Evolutionary conservation across 139 green algal species (phyloP).

Genomic region (Tetraselmis striata): DNA sequence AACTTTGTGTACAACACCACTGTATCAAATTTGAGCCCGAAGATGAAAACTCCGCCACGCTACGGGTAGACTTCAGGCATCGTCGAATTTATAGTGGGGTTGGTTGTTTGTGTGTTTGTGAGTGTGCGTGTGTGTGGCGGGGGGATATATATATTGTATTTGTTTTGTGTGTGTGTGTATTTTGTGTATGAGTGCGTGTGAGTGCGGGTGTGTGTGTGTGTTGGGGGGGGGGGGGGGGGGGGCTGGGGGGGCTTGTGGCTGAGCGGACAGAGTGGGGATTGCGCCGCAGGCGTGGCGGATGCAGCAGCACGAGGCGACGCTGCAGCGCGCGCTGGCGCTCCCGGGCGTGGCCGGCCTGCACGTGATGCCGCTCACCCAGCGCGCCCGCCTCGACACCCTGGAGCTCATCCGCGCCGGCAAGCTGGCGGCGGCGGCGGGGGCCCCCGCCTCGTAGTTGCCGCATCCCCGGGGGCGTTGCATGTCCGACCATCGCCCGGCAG

Average conservation of each 20-base stretch:
- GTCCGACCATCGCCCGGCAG: too few species aligned
- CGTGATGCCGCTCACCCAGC: slow-evolving; percentile 61
- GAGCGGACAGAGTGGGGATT: too few species aligned
- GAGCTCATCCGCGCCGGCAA: slow-evolving; percentile 26
- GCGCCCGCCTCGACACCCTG: slow-evolving; percentile 23
- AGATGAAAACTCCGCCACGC: too few species aligned
- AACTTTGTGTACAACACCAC: too few species aligned
- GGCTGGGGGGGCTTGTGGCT: not conserved
- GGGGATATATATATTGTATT: not conserved
- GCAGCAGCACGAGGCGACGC: not conserved
- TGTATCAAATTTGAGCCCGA: too few species aligned
- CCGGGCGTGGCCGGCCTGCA: slow-evolving; percentile 54
- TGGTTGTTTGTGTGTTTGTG: not conserved
- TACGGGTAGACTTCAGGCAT: too few species aligned
- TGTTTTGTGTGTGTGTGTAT: not conserved
- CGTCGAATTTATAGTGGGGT: too few species aligned
- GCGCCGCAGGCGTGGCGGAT: not conserved
- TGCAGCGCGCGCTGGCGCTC: slow-evolving; percentile 27
- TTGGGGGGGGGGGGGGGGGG: not conserved
- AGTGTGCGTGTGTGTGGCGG: not conserved
- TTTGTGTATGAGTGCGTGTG: not conserved
- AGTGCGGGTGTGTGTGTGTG: not conserved
- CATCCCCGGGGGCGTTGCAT: too few species aligned
- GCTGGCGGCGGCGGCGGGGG: slow-evolving; percentile 14
- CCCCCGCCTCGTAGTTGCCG: too few species aligned